Conservation (phyloP, 2,329 filamentous ascomycete species). For the Trichophyton mentagrophytes region DNA sequence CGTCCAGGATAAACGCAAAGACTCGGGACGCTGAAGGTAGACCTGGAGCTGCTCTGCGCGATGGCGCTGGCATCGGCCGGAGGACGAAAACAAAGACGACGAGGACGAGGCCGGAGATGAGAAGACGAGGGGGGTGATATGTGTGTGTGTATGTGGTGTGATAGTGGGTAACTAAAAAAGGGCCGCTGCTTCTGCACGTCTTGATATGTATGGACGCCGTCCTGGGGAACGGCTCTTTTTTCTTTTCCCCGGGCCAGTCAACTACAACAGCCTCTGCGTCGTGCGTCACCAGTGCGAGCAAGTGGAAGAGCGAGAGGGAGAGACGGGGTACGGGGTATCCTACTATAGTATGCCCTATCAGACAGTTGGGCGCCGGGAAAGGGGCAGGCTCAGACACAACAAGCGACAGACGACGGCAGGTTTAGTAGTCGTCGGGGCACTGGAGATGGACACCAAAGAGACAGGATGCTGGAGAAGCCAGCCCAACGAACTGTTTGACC, state of each 20-base stretch:
- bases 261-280: background rate
- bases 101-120: background rate
- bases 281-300: background rate
- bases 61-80: background rate
- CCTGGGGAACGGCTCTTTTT: background rate
- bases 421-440: background rate
- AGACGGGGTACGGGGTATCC: background rate
- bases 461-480: background rate
- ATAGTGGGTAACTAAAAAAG: no score
- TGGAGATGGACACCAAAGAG: background rate
- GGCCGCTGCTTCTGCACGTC: background rate
- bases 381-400: background rate
- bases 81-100: no score
- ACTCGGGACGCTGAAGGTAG: background rate
- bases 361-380: no score
- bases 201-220: background rate
- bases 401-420: background rate
- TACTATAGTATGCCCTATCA: no score
- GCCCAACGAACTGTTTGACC: constrained; percentile 2
- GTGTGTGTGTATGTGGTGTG: background rate
- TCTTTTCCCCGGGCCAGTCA: background rate
- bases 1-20: background rate
- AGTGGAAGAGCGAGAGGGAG: background rate
- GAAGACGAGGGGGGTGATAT: background rate
- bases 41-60: background rate